Evolutionary conservation across 352 stramenopile genomes (phyloP).

Genomic region (Phytophthora aleatoria): DNA sequence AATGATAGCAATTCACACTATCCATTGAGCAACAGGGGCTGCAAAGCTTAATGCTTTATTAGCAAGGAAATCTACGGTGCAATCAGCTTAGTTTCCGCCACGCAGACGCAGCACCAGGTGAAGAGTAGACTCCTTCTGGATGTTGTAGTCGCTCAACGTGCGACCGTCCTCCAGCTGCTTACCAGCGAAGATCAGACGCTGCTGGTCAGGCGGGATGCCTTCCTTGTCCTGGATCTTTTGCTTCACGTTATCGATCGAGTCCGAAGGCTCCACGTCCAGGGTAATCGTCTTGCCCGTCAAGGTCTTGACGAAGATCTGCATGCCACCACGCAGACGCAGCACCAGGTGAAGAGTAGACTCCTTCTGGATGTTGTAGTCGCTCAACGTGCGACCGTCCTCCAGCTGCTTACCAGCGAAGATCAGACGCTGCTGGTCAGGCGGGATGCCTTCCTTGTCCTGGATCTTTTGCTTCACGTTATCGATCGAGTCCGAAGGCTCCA

Average conservation of each 20-base stretch:
- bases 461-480: slow-evolving; percentile 60
- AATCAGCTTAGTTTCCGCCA: slow-evolving; percentile 7
- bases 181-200: slow-evolving; percentile 96
- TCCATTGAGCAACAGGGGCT: not conserved
- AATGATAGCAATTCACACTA: slow-evolving; percentile 3
- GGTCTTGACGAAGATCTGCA: slow-evolving; percentile 35
- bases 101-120: slow-evolving; percentile 27
- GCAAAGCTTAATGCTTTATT: not conserved
- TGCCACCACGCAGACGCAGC: slow-evolving; percentile 1
- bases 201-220: slow-evolving; percentile 94
- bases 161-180: slow-evolving; percentile 96
- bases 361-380: slow-evolving; percentile 45
- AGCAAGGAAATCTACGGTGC: not conserved
- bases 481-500: slow-evolving; percentile 15
- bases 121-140: slow-evolving; percentile 37
- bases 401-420: slow-evolving; percentile 98
- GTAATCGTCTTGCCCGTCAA: slow-evolving; percentile 58
- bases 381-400: slow-evolving; percentile 93
- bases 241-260: slow-evolving; percentile 47
- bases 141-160: slow-evolving; percentile 75
- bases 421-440: slow-evolving; percentile 93
- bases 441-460: slow-evolving; percentile 83
- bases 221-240: slow-evolving; percentile 55
- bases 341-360: slow-evolving; percentile 36
- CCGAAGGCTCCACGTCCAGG: slow-evolving; percentile 13